A percentile compares a stretch with the other conserved stretches of the same genome.
These are phyloP conservation scores for Colletotrichum sp. DNA, from an alignment of 2,329 filamentous ascomycete species.

Conservation along the genomic window DNA sequence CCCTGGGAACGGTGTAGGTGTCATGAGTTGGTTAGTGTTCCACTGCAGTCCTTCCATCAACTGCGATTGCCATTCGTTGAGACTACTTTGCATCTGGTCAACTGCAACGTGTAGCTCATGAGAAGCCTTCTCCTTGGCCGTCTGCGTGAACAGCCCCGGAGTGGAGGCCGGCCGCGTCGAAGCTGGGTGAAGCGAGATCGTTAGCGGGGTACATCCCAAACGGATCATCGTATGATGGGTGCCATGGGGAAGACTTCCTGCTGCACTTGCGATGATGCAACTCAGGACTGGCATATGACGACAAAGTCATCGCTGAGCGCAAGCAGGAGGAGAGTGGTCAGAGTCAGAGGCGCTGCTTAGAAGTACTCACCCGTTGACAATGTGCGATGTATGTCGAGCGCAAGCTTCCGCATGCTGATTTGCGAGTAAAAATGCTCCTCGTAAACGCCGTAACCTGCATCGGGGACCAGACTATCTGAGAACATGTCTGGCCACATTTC, in stretches of 20 bases:
- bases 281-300: not conserved
- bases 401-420: conserved; percentile 59
- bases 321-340: not conserved
- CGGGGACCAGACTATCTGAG: not conserved
- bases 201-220: not conserved
- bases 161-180: not conserved
- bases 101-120: not conserved
- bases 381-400: conserved; percentile 55
- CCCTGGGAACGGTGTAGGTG: not conserved
- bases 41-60: not conserved
- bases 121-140: not conserved
- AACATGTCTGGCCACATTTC: conserved; percentile 42
- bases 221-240: not conserved
- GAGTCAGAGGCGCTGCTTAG: not conserved
- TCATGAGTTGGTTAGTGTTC: not conserved
- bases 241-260: not conserved
- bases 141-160: not conserved
- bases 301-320: not conserved
- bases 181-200: not conserved
- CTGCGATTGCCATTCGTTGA: not conserved
- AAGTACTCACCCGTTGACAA: conserved; percentile 55
- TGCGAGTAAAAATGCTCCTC: conserved; percentile 66
- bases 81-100: not conserved
- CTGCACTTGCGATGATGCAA: not conserved
- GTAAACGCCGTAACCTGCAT: conserved; percentile 40